Evolutionary conservation across 495 filamentous ascomycete species (phyloP).

Genomic region (Trichoderma asperelloides): DNA sequence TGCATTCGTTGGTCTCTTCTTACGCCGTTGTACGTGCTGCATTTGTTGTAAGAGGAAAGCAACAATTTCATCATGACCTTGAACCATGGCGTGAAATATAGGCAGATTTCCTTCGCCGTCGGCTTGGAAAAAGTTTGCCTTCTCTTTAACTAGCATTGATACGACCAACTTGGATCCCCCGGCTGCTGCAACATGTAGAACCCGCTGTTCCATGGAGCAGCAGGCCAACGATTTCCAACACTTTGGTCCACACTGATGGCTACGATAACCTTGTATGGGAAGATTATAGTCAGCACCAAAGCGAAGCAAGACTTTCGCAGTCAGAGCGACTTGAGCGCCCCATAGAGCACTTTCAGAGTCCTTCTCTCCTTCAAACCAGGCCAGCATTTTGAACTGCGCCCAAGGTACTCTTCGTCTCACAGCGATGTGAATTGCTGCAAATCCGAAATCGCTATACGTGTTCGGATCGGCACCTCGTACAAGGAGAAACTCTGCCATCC

Average conservation of each 20-base stretch:
- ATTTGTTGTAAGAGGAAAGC: neutral
- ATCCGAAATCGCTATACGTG: neutral
- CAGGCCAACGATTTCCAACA: neutral
- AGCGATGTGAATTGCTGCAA: neutral
- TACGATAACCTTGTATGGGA: neutral
- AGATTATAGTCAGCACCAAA: neutral
- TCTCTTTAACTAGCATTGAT: neutral
- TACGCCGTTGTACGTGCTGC: neutral
- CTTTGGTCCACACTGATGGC: neutral
- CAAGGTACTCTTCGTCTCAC: neutral
- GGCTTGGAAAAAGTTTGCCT: neutral
- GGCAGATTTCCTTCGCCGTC: neutral
- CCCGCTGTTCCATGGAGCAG: neutral
- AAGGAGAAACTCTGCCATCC: neutral
- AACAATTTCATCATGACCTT: neutral
- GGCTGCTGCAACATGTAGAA: neutral
- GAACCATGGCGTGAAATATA: neutral
- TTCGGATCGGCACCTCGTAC: neutral
- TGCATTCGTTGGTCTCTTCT: neutral
- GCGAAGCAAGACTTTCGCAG: neutral
- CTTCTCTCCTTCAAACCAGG: neutral
- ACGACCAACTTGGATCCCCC: neutral
- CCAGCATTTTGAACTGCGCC: neutral
- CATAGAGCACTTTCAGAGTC: neutral
- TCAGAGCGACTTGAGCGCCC: neutral